Conservation (phyloP, 352 stramenopile species). For the Pythium coloratum region DNA sequence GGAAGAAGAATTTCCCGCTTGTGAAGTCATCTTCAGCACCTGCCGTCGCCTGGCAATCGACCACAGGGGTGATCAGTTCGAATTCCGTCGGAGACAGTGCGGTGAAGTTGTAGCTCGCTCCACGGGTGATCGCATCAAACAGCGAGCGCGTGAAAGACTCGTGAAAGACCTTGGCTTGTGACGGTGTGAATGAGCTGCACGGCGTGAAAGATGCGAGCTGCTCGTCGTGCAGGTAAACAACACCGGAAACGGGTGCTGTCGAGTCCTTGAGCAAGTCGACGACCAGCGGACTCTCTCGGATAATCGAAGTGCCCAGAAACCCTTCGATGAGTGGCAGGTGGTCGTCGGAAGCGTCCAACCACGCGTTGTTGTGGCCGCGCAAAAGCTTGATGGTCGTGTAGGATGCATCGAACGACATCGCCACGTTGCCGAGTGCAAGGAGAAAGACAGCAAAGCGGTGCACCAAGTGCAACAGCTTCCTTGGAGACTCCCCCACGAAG, state of each 20-base stretch:
- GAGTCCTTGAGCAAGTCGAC: constrained; percentile 24
- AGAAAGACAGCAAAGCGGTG: constrained; percentile 18
- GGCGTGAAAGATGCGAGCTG: background rate
- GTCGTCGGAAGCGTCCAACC: constrained; percentile 2
- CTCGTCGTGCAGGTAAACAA: constrained; percentile 4
- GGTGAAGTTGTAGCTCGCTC: constrained; percentile 6
- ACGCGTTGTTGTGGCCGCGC: constrained; percentile 13
- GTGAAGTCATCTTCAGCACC: constrained; percentile 3
- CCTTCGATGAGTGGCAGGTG: constrained; percentile 27
- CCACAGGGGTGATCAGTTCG: constrained; percentile 1
- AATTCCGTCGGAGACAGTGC: background rate
- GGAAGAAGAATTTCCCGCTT: constrained; percentile 5
- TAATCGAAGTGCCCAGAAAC: constrained; percentile 28
- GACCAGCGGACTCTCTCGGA: constrained; percentile 38
- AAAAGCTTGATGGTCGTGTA: constrained; percentile 16
- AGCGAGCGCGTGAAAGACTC: constrained; percentile 7
- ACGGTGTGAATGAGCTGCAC: background rate
- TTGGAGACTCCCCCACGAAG: too few relatives aligned
- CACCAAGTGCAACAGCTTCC: constrained; percentile 2
- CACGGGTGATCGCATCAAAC: constrained; percentile 8
- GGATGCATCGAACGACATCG: constrained; percentile 15
- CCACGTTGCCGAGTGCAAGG: constrained; percentile 10
- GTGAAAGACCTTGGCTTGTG: background rate
- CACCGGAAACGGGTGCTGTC: background rate
- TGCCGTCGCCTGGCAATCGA: background rate